These are phyloP conservation scores for Talaromyces atroroseus DNA, from an alignment of 2,329 filamentous ascomycete species.

Conservation along the genomic window DNA sequence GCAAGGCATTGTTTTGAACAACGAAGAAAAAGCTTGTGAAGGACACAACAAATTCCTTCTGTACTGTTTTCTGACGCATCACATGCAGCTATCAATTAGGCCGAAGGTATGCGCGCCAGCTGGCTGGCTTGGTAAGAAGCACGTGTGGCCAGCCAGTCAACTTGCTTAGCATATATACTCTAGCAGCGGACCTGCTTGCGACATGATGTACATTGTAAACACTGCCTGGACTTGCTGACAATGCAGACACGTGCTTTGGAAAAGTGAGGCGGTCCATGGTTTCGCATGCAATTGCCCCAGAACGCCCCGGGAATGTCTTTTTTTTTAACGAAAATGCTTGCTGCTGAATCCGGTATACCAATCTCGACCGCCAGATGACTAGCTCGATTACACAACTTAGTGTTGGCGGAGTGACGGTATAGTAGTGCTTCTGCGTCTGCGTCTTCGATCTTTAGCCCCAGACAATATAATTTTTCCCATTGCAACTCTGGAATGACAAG, in stretches of 20 bases:
- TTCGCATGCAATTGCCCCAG: not conserved
- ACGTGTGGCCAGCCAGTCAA: not conserved
- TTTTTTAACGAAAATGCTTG: not conserved
- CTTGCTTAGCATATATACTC: not conserved
- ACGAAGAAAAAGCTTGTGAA: not conserved
- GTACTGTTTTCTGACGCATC: not conserved
- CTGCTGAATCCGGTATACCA: not conserved
- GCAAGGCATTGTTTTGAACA: not conserved
- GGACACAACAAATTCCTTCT: no score
- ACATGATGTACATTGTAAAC: not conserved
- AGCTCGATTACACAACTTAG: not conserved
- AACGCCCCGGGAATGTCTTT: not conserved
- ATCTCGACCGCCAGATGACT: not conserved
- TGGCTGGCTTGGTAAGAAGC: not conserved
- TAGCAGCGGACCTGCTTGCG: not conserved
- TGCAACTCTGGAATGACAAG: not conserved
- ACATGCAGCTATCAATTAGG: not conserved
- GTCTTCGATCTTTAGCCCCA: not conserved
- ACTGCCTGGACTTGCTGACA: not conserved
- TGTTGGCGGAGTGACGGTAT: not conserved
- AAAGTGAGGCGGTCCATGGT: slow-evolving; percentile 4
- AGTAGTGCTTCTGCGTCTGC: not conserved
- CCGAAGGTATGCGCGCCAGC: not conserved
- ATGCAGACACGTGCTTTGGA: slow-evolving; percentile 1
- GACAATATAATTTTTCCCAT: not conserved